Evolutionary conservation across 805 yeast species (phyloP), one percentile per base, ranked within the genome.

Genomic region (Metschnikowia gruessii): DNA sequence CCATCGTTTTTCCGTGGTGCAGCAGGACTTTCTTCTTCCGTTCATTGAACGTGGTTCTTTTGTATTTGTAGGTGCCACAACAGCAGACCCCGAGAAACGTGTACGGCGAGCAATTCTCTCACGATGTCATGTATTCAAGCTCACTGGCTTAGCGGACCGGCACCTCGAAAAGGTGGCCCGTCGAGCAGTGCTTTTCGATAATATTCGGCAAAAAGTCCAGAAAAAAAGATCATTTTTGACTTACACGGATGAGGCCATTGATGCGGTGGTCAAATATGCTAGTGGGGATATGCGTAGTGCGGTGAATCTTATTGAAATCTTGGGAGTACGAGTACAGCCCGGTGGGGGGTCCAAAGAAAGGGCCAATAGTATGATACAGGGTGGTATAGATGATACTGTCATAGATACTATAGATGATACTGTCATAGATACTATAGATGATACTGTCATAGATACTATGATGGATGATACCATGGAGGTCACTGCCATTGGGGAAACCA

Each of bases 61-160:
- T 37, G 80, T 82, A 1, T 73, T 94, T 36, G 81, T 92, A 42
- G 99, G 99, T 4, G 97, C 98, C n/a, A 94, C 99, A 0, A 91
- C 98, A 0, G 54, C 52, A 12, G 54, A 54, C 15, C 97, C 97
- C 3, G 81, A 86, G 40, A 84, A 85, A 57, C 84, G 88, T 56
- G 66, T 94, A 35, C 82, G 90, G 50, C 80, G 85, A 45, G 97
- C 98, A 0, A 69, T 94, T 29, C 62, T 89, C 22, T 87, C 96
- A 5, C 69, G 99, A 47, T 87, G 96, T 59, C 83, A 90, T 48
- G 81, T 89, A 0, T 86, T 90, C 60, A 82, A 82, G 5, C 69
- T 94, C 50, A 71, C 78, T 38, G 76, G 77, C 47, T 70, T 90
- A 26, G 60, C 63, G 0, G 50, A 56, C 1, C 64, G 64, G 2